Conservation (phyloP, 2,329 filamentous ascomycete genomes). For the Epichloe amarillans region DNA sequence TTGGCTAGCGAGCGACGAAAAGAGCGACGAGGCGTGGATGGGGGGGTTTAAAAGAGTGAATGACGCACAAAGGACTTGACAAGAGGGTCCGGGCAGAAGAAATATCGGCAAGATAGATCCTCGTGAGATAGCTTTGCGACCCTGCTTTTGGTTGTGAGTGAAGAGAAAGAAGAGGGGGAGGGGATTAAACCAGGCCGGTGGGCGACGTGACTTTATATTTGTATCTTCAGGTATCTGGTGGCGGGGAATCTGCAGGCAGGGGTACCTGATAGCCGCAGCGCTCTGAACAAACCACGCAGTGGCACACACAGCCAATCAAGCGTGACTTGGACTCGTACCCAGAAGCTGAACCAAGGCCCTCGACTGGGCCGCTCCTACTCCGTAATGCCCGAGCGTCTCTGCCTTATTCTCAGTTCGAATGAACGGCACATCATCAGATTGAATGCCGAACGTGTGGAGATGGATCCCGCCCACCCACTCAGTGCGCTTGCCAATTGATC, state of each 20-base stretch:
- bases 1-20: slow-evolving; percentile 38
- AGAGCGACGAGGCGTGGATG: slow-evolving; percentile 27
- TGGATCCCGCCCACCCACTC: not conserved
- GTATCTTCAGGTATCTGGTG: slow-evolving; percentile 1
- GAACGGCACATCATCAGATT: not conserved
- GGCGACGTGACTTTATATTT: slow-evolving; percentile 6
- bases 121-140: slow-evolving; percentile 41
- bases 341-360: too few species aligned
- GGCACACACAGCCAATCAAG: not conserved
- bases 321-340: too few species aligned
- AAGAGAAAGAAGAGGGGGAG: slow-evolving; percentile 29
- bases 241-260: slow-evolving; percentile 6
- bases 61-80: slow-evolving; percentile 30
- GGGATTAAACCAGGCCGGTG: slow-evolving; percentile 7
- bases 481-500: not conserved
- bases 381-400: too few species aligned
- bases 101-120: slow-evolving; percentile 36
- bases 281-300: not conserved
- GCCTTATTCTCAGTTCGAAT: too few species aligned
- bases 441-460: not conserved
- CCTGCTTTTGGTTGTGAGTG: slow-evolving; percentile 41
- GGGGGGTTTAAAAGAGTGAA: slow-evolving; percentile 20
- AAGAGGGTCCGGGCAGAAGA: slow-evolving; percentile 43
- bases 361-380: not conserved
- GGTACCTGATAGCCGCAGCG: slow-evolving; percentile 5